These are phyloP conservation scores for Hansenula sp. DNA, from an alignment of 1,139 yeast species.

Conservation along the genomic window DNA sequence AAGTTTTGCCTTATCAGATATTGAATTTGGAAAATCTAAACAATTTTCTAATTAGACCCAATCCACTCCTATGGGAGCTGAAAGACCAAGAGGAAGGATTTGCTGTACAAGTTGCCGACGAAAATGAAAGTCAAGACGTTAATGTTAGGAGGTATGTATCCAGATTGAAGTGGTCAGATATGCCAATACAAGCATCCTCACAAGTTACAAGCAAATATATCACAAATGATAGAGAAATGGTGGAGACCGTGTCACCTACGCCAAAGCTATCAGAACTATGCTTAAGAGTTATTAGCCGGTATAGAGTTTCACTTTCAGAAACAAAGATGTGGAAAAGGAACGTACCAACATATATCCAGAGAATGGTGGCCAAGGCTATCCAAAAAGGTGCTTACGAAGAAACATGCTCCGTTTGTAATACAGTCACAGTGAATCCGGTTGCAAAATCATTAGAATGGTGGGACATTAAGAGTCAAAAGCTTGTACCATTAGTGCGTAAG, in stretches of 20 bases:
- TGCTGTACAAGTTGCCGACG: slow-evolving; percentile 9
- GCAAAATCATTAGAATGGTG: slow-evolving; percentile 63
- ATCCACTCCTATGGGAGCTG: slow-evolving; percentile 31
- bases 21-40: slow-evolving; percentile 38
- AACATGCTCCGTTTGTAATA: slow-evolving; percentile 46
- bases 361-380: slow-evolving; percentile 39
- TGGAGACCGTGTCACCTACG: slow-evolving; percentile 15
- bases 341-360: slow-evolving; percentile 34
- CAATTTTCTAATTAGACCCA: slow-evolving; percentile 48
- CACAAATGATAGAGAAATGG: slow-evolving; percentile 11
- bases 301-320: slow-evolving; percentile 42
- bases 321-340: slow-evolving; percentile 39
- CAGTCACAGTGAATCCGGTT: slow-evolving; percentile 41
- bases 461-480: slow-evolving; percentile 41
- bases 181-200: slow-evolving; percentile 8
- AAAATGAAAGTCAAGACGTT: slow-evolving; percentile 4
- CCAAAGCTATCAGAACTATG: slow-evolving; percentile 42
- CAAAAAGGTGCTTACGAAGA: slow-evolving; percentile 43
- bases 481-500: slow-evolving; percentile 40
- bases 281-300: slow-evolving; percentile 40
- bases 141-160: slow-evolving; percentile 21
- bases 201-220: not conserved
- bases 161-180: slow-evolving; percentile 20
- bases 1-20: slow-evolving; percentile 53
- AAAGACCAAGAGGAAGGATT: slow-evolving; percentile 13